Conservation (phyloP, 176 grass and related monocot genomes). For the Alopecurus myosuroides region DNA sequence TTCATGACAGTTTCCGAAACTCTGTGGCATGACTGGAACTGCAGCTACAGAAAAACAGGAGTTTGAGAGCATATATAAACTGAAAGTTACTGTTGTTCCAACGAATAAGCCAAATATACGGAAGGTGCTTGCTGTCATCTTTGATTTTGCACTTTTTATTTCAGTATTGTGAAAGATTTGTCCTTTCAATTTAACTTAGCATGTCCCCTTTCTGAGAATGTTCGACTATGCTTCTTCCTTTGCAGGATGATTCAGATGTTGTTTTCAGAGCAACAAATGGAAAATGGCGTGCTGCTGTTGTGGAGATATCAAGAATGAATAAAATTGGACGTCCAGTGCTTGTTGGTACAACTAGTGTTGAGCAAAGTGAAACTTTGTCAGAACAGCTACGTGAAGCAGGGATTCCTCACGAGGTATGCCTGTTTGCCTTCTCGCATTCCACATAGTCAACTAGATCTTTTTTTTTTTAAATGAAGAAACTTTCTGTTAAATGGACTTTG, state of each 20-base stretch:
- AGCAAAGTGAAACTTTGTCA: conserved; percentile 86
- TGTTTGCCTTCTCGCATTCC: not conserved
- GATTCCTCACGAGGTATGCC: conserved; percentile 81
- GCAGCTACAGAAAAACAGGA: conserved; percentile 85
- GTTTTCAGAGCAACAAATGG: conserved; percentile 94
- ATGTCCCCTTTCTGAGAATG: not conserved
- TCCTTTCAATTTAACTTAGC: not conserved
- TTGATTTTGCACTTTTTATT: not conserved
- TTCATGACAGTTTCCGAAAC: conserved; percentile 80
- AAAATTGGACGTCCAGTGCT: conserved; percentile 89
- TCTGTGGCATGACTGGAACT: conserved; percentile 99
- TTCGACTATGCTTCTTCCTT: conserved; percentile 8
- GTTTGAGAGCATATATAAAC: conserved; percentile 98
- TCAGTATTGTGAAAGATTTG: not conserved
- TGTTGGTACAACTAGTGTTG: conserved; percentile 98
- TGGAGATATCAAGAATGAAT: conserved; percentile 98
- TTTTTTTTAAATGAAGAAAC: too few relatives aligned
- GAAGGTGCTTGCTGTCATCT: conserved; percentile 53
- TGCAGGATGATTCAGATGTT: conserved; percentile 96
- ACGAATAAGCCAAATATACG: conserved; percentile 98
- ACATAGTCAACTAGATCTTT: not conserved
- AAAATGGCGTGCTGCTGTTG: conserved; percentile 93
- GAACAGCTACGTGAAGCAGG: conserved; percentile 78
- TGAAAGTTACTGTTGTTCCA: conserved; percentile 95
- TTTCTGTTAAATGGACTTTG: not conserved